Base-by-base conservation (phyloP, 1,139 yeast species). In the Yamadazyma trypodendri region DNA sequence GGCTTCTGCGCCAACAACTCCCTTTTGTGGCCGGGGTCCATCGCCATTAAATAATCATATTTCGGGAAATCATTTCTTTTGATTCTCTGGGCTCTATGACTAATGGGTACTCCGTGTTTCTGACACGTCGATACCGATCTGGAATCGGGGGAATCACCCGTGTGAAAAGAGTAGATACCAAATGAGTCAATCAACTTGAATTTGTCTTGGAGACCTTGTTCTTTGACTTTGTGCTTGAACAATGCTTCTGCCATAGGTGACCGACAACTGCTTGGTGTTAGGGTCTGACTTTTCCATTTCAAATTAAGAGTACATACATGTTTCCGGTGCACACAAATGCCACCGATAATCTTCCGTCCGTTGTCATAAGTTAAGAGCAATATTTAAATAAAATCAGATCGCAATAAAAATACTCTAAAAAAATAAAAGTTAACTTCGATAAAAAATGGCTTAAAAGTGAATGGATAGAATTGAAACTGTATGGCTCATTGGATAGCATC, bases 191-290 rank as follows among this genome's bases (percentile, higher is more conserved):
- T 83, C 11, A 55, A 51, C 1, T 66, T 60, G 48, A 90, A 63
- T 24, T 53, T 51, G n/a, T 56, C 47, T 2, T 52, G 38, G 29
- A 72, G 70, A 0, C 79, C 75, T 23, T 65, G 54, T 39, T 72
- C 56, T 33, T 77, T 58, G 3, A 87, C 95, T 20, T 70, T 68
- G 44, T 86, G 80, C 37, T 68, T 70, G 63, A 89, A 88, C 1
- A 89, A 85, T 0, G 96, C 97, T 58, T 90, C 97, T 0, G 98
- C 97, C 97, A 90, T 90, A 9, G 97, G 97, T 1, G 97, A 89
- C 38, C 97, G 92, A 56, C 98, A 90, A 31, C 85, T 81, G 13
- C 6, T 17, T 17, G 15, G 4, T 20, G 40, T 35, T 42, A 35
- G 42, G 31, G 29, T 2, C 10, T 22, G 10, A 20, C 34, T 13